phyloP scores from a whole-genome alignment of 345 rosid genomes.

The Hibiscus tridactylites region DNA sequence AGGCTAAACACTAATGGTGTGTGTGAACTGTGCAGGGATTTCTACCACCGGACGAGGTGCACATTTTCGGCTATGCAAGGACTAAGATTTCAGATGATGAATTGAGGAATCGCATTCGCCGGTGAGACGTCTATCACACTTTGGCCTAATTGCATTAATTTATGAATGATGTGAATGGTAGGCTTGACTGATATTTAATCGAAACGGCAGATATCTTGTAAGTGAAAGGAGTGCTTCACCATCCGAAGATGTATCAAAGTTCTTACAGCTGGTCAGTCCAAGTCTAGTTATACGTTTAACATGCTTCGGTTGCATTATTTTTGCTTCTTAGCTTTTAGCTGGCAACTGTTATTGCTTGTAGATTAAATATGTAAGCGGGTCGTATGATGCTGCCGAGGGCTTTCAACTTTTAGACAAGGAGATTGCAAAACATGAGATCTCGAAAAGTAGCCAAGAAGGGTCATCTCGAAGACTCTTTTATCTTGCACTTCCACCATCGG shows the following conservation, averaged over 20 bases:
- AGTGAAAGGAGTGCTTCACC: slow-evolving; percentile 39
- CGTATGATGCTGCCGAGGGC: slow-evolving; percentile 80
- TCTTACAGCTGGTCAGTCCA: slow-evolving; percentile 71
- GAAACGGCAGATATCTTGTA: slow-evolving; percentile 54
- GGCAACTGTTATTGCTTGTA: slow-evolving; percentile 20
- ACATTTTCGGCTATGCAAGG: slow-evolving; percentile 92
- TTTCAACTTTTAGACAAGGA: slow-evolving; percentile 63
- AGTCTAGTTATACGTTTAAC: neutral
- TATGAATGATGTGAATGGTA: slow-evolving; percentile 7
- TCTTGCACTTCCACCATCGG: slow-evolving; percentile 94
- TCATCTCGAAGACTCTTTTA: slow-evolving; percentile 85
- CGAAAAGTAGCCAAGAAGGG: slow-evolving; percentile 57
- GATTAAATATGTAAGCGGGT: slow-evolving; percentile 91
- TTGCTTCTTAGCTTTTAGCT: slow-evolving; percentile 3
- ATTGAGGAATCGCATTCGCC: slow-evolving; percentile 54
- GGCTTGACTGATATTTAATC: neutral
- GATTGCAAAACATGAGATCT: slow-evolving; percentile 59
- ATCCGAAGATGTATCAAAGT: slow-evolving; percentile 47
- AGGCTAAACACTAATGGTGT: neutral
- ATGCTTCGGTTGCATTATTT: neutral
- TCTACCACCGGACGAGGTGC: slow-evolving; percentile 71
- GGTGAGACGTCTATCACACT: slow-evolving; percentile 33
- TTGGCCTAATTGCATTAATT: neutral
- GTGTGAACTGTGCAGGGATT: slow-evolving; percentile 49
- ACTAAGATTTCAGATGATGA: slow-evolving; percentile 75